Evolutionary conservation across 2,329 filamentous ascomycete species (phyloP), one percentile per base, ranked within the genome.

Genomic region (Aspergillus quadricinctus): DNA sequence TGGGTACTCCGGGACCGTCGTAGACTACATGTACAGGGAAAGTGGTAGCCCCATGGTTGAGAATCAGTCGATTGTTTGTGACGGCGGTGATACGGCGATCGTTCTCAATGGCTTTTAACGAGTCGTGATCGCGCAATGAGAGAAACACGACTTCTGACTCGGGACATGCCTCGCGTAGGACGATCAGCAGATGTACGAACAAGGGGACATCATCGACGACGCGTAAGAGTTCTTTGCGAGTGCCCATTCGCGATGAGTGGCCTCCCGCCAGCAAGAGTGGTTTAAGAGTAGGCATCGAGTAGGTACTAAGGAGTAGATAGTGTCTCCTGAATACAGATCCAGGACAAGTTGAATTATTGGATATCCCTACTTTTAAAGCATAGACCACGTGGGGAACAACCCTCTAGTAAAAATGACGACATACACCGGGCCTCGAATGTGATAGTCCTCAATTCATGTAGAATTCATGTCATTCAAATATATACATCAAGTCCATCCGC

Each of bases 181-280:
- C 21, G 21, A 41, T 17, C 37, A 21, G 50, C 14, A 69, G 62
- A 43, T 67, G 66, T 17, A 64, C 59, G 54, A 70, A 72, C 40
- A 69, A 52, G 2, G 65, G 69, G 25, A 58, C 53, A 17, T 65
- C 61, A 40, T 68, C 63, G 9, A 63, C 59, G 35, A 71, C 62
- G 21, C 50, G 49, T 19, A 75, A 66, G 14, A 73, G 66, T 52
- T 73, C 65, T 46, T 73, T 74, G 4, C 63, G 67, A 4, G 57
- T 57, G 14, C 66, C 64, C 65, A 70, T 70, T 23, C 67, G 65
- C 3, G 71, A 66, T 1, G 70, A 72, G 31, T 62, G 59, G 27
- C 68, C 71, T 21, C 70, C 68, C 7, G 66, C 70, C 2, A 74
- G 64, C 4, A 75, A 55, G 25, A 75, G 65, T 11, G 69, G 63